Base-by-base conservation (phyloP, 805 yeast genomes). In the Ogataea nonfermentans region DNA sequence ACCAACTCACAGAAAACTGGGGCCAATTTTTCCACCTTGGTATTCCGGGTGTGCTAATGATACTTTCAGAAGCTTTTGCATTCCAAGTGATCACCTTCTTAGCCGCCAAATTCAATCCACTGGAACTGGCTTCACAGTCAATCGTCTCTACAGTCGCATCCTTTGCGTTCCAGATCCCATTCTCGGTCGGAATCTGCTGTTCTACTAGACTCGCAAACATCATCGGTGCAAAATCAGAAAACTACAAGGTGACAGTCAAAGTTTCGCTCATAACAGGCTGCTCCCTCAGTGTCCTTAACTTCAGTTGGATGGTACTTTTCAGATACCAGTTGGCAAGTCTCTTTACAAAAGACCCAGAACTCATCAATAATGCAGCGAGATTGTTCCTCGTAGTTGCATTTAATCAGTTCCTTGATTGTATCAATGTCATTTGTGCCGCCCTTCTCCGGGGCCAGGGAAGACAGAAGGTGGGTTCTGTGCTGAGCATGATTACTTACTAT, bases 41-140 rank as follows among this genome's bases (percentile, higher is more conserved):
- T 3, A 51, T 73, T 7, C 79, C 81, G 0, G 79, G 79, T 10
- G 72, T 75, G 2, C 51, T 73, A 30, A 73, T 75, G 79, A 73
- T 74, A 26, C 68, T 73, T 47, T 77, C 79, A 6, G 81, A 75
- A 52, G 73, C 79, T 63, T 60, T 74, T 28, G 79, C 79, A 3
- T 75, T 74, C 47, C 77, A 74, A 57, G 62, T 75, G 27, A 61
- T 74, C 39, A 75, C 79, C 3, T 70, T 75, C 41, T 54, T 70
- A 31, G 72, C 79, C 1, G 66, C 78, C 6, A 65, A 61, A 37
- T 71, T 75, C 40, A 76, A 76, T 7, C 64, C 73, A 3, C 60
- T 62, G 6, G 72, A 66, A 8, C 61, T 75, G 49, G 79, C 79
- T 2, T 75, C 79, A 2, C 79, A 75, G 54, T 70, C 76, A 11